These are phyloP conservation scores for Emydomyces testavorans DNA, from an alignment of 2,329 filamentous ascomycete genomes.

Conservation along the genomic window DNA sequence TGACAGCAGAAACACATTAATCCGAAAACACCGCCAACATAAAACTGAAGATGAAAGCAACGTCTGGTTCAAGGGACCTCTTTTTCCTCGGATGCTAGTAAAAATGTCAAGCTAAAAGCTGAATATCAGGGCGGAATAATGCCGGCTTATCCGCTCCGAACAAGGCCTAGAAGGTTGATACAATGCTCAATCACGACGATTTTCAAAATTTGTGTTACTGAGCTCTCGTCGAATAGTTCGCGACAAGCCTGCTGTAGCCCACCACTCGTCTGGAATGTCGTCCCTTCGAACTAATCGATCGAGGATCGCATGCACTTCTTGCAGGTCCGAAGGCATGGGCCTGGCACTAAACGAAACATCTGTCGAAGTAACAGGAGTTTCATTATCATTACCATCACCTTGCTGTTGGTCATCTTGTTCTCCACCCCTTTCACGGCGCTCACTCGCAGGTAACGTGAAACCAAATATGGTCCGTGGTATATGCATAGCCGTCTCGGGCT, in stretches of 20 bases:
- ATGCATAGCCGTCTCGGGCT: slow-evolving; percentile 19
- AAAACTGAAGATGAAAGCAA: background rate
- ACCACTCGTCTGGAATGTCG: slow-evolving; percentile 74
- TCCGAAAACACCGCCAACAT: background rate
- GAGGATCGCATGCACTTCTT: slow-evolving; percentile 61
- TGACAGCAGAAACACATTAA: background rate
- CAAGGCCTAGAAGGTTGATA: background rate
- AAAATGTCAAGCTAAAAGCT: background rate
- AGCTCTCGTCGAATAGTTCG: slow-evolving; percentile 38
- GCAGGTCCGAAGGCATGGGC: slow-evolving; percentile 32
- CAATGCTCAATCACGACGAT: background rate
- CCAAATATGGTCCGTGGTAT: background rate
- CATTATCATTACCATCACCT: background rate
- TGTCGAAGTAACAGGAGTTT: background rate
- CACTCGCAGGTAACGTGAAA: background rate
- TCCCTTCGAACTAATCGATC: slow-evolving; percentile 57
- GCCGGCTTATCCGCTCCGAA: slow-evolving; percentile 5
- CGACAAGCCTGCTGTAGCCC: slow-evolving; percentile 58
- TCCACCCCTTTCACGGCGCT: background rate
- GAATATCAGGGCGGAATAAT: slow-evolving; percentile 1
- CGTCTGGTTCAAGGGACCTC: background rate
- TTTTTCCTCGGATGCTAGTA: background rate
- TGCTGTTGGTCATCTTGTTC: background rate
- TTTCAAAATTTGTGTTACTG: slow-evolving; percentile 1
- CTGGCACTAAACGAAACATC: background rate